These are phyloP conservation scores for Debaryomycetaceae sp. DNA, from an alignment of 1,139 yeast species.

Conservation along the genomic window DNA sequence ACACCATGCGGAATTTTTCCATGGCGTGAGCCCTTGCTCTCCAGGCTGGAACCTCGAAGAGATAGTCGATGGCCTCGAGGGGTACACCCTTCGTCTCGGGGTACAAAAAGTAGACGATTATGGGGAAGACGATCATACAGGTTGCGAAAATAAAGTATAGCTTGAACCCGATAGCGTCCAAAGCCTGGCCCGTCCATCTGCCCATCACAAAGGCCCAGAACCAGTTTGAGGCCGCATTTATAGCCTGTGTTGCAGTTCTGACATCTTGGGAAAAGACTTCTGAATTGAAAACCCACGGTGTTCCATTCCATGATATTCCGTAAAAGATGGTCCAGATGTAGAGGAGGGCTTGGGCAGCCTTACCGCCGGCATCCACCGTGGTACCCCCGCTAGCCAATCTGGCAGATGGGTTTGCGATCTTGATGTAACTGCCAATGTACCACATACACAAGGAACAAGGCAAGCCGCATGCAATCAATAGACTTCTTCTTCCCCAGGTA, in stretches of 20 bases:
- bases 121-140: constrained; percentile 30
- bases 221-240: constrained; percentile 47
- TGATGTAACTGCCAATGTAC: constrained; percentile 48
- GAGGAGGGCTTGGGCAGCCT: constrained; percentile 46
- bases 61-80: constrained; percentile 38
- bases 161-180: constrained; percentile 40
- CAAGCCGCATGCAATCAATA: constrained; percentile 37
- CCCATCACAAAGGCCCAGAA: constrained; percentile 50
- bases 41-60: constrained; percentile 38
- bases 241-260: constrained; percentile 40
- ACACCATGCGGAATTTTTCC: constrained; percentile 15
- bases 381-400: constrained; percentile 22
- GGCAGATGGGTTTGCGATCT: constrained; percentile 34
- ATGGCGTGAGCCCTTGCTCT: constrained; percentile 23
- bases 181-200: constrained; percentile 42
- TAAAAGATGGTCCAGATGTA: constrained; percentile 45
- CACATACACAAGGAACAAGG: constrained; percentile 49
- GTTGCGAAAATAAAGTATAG: constrained; percentile 43
- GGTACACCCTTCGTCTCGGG: constrained; percentile 48
- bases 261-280: constrained; percentile 43
- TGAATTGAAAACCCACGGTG: constrained; percentile 47
- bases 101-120: constrained; percentile 32
- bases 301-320: constrained; percentile 46
- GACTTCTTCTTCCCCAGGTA: constrained; percentile 43
- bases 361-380: constrained; percentile 34